Conservation (phyloP, 2,329 filamentous ascomycete genomes). For the Ophiognomonia clavigignenti-juglandacearum region DNA sequence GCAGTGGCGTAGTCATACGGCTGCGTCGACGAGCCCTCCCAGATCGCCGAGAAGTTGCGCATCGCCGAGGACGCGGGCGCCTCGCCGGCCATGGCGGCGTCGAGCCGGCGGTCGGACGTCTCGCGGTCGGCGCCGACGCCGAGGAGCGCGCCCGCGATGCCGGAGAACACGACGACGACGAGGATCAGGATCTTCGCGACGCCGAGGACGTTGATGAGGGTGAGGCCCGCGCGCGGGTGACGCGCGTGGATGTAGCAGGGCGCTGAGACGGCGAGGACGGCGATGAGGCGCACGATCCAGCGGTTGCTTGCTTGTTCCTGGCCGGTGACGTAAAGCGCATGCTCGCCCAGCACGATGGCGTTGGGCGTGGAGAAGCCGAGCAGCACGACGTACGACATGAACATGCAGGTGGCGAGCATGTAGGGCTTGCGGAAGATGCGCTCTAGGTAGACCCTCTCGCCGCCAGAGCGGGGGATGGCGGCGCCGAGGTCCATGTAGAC, state of each 20-base stretch:
- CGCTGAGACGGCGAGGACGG: conserved; percentile 39
- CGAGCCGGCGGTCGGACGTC: conserved; percentile 17
- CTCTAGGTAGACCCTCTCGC: conserved; percentile 51
- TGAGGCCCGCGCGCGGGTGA: conserved; percentile 41
- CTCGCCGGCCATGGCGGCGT: conserved; percentile 19
- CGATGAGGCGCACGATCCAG: conserved; percentile 46
- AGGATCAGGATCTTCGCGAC: conserved; percentile 45
- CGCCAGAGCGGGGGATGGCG: conserved; percentile 39
- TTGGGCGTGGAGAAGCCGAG: conserved; percentile 48
- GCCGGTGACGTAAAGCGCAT: conserved; percentile 41
- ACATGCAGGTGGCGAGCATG: conserved; percentile 49
- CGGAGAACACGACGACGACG: conserved; percentile 38
- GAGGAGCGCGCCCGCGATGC: conserved; percentile 31
- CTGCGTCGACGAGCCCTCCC: conserved; percentile 33
- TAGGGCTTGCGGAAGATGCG: conserved; percentile 45
- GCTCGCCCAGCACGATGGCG: conserved; percentile 47
- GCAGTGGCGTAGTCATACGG: conserved; percentile 42
- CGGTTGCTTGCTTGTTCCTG: conserved; percentile 31
- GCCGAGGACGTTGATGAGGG: conserved; percentile 43
- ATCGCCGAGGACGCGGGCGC: conserved; percentile 28
- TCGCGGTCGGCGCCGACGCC: conserved; percentile 23
- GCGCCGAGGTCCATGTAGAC: conserved; percentile 42
- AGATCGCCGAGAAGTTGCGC: conserved; percentile 34
- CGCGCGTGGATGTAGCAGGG: conserved; percentile 42
- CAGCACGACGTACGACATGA: conserved; percentile 44